A percentile compares a stretch with the other conserved stretches of the same genome.
Conservation (phyloP, 2,329 filamentous ascomycete species). For the Colletotrichum lupini region DNA sequence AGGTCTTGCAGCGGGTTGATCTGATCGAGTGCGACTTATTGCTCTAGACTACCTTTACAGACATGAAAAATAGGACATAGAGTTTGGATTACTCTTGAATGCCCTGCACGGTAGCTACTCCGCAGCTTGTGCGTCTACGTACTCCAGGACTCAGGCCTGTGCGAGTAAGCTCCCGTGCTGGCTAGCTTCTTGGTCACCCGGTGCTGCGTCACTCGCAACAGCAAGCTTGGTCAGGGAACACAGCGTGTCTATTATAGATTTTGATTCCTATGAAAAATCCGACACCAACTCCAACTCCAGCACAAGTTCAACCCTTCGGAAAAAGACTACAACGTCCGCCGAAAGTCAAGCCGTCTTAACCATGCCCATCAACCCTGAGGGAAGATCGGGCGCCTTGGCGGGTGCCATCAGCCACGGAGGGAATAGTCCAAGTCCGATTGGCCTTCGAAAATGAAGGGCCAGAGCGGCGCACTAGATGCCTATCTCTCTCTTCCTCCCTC, state of each 20-base stretch:
- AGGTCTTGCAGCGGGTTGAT: background rate
- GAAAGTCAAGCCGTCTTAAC: background rate
- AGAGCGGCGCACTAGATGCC: slow-evolving; percentile 2
- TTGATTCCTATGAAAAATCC: slow-evolving; percentile 11
- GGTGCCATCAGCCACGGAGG: background rate
- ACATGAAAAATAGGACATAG: background rate
- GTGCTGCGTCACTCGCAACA: background rate
- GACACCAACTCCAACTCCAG: slow-evolving; percentile 8
- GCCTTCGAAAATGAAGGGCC: background rate
- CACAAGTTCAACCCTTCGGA: background rate
- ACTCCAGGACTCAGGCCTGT: no score
- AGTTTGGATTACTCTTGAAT: background rate
- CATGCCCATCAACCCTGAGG: background rate
- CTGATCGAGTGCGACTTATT: background rate
- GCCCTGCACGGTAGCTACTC: background rate
- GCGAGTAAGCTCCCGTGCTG: no score
- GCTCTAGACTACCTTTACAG: background rate
- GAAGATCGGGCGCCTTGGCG: background rate
- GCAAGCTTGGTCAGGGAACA: background rate
- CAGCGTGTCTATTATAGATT: slow-evolving; percentile 28
- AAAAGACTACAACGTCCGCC: background rate
- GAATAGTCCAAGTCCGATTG: background rate
- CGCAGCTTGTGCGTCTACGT: no score
- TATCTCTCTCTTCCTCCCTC: background rate
- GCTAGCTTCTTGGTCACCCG: background rate